Conservation (phyloP, 2,329 filamentous ascomycete genomes). For the Pseudogymnoascus sp. region DNA sequence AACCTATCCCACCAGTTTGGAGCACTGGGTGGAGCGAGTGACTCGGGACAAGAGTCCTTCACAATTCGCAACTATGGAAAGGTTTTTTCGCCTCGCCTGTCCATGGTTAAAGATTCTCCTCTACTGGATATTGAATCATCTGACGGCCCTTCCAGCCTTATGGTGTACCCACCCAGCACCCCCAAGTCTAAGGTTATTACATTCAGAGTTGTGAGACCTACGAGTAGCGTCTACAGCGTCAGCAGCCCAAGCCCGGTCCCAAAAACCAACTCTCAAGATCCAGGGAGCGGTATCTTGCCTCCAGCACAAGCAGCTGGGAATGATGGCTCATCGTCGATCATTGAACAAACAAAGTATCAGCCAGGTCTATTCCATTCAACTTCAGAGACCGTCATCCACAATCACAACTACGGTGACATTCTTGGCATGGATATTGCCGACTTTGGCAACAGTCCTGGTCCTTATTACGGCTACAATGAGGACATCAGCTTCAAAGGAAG, state of each 20-base stretch:
- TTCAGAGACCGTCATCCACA: neutral
- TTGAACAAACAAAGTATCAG: neutral
- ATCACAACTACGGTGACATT: neutral
- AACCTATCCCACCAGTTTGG: neutral
- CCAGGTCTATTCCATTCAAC: neutral
- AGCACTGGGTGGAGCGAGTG: neutral
- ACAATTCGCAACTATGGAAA: neutral
- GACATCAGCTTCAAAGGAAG: neutral
- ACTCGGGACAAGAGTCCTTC: neutral
- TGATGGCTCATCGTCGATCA: neutral
- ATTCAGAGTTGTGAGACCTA: neutral
- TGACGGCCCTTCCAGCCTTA: neutral
- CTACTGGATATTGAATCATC: neutral
- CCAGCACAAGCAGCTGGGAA: neutral
- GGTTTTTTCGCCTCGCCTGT: neutral
- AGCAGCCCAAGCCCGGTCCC: neutral
- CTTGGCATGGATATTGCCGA: neutral
- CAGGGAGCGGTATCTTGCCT: neutral
- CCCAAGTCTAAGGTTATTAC: neutral
- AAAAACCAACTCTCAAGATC: neutral
- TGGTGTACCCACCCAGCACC: neutral
- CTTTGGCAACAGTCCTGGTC: neutral
- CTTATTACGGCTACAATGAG: slow-evolving; percentile 1
- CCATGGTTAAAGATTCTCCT: neutral
- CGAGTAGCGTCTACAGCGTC: neutral